These are phyloP conservation scores for Stentor roeselii DNA, from an alignment of 73 alveolate species.

Conservation along the genomic window DNA sequence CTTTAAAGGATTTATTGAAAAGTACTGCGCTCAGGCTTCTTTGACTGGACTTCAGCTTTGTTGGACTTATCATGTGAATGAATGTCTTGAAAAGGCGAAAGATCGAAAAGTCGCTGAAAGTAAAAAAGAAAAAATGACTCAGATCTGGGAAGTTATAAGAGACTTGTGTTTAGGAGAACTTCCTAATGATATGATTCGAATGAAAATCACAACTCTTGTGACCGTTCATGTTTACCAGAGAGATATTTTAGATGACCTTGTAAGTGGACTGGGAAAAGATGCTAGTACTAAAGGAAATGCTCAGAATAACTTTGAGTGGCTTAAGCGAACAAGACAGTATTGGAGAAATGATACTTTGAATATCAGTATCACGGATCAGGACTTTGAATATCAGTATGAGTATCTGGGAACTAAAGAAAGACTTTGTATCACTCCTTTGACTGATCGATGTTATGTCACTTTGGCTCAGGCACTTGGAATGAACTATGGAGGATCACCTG, in stretches of 20 bases:
- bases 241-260: constrained; percentile 79
- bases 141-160: constrained; percentile 73
- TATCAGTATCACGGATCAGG: constrained; percentile 98
- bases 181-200: constrained; percentile 66
- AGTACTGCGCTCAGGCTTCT: constrained; percentile 73
- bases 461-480: constrained; percentile 99
- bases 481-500: constrained; percentile 99
- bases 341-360: constrained; percentile 91
- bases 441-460: constrained; percentile 98
- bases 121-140: constrained; percentile 78
- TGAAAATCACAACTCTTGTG: constrained; percentile 90
- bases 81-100: constrained; percentile 69
- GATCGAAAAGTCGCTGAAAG: constrained; percentile 36
- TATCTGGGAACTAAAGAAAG: constrained; percentile 99
- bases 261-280: neutral
- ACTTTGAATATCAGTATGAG: constrained; percentile 98
- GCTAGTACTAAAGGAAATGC: constrained; percentile 38
- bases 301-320: constrained; percentile 99
- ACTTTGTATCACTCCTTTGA: constrained; percentile 98
- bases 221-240: constrained; percentile 95
- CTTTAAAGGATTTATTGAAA: constrained; percentile 64
- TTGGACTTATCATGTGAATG: constrained; percentile 91
- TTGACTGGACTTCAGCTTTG: constrained; percentile 83
- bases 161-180: constrained; percentile 81
- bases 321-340: constrained; percentile 85